Base-by-base conservation (phyloP, 148 eudicot species). In the Linanthus parryae region DNA sequence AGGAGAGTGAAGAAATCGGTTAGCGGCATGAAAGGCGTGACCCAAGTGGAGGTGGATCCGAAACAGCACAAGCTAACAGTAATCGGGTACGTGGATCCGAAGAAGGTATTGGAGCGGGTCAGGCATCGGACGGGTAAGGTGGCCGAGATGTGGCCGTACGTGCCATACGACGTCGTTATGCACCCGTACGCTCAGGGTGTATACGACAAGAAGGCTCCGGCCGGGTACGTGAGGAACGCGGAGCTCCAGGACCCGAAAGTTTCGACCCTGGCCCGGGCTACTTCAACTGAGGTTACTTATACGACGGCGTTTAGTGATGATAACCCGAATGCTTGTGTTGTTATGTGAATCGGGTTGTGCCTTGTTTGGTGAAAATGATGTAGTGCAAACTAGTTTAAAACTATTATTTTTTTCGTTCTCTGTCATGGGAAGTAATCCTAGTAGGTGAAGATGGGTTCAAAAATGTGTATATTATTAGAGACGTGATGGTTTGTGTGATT, bases 271-370 rank as follows among this genome's bases (percentile, higher is more conserved):
- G 84, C 70, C 0, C 69, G 79, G 36, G 78, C 82, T 27, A 65
- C 52, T 27, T 72, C 85, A 0, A 71, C 73, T 2, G 85, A 83
- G 24, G 75, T 79, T 15, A 71, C 61, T 50, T 73, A 78, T 41
- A 51, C 72, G 1, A 75, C 81, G 23, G 84, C 81, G 7, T 82
- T 82, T 21, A 82, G 84, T 21, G 88, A 82, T 54, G 88, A 82
- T 14, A 82, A 82, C 48, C 88, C 84, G 0, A 75, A 67, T 25
- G 81, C 81, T 7, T 82, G 88, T 57, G 54, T 46, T 1, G 65
- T 78, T 16, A 78, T 78, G 88, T 82, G 29, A 49, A n/a, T n/a
- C n/a, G n/a, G n/a, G n/a, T n/a, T n/a, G n/a, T n/a, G n/a, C n/a
- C n/a, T n/a, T n/a, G n/a, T n/a, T n/a, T n/a, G n/a, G n/a, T n/a